These are phyloP conservation scores for Microascus cirrosus DNA, from an alignment of 2,329 filamentous ascomycete genomes.

Conservation along the genomic window DNA sequence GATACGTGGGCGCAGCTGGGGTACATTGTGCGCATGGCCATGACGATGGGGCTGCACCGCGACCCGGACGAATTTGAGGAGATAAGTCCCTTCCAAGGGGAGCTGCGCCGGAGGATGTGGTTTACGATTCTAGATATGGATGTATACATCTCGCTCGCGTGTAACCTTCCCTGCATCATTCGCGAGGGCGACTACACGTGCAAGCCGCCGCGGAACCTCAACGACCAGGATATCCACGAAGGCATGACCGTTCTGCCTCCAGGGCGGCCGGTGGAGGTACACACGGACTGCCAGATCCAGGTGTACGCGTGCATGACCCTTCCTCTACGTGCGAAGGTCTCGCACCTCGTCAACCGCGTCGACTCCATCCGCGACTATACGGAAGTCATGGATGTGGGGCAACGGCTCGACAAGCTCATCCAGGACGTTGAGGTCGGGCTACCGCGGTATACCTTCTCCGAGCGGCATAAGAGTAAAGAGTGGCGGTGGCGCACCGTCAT, in stretches of 20 bases:
- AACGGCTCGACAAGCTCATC: constrained; percentile 39
- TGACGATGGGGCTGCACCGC: constrained; percentile 48
- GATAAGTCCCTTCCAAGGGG: constrained; percentile 38
- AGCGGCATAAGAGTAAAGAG: constrained; percentile 33
- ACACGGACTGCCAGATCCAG: constrained; percentile 42
- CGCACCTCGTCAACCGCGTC: constrained; percentile 37
- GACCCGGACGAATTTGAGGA: constrained; percentile 43
- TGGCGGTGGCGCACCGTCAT: constrained; percentile 40
- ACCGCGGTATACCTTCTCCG: constrained; percentile 30
- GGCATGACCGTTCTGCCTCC: constrained; percentile 37
- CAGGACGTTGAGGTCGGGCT: constrained; percentile 44
- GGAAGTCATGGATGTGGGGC: constrained; percentile 40
- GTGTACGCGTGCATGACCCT: constrained; percentile 41
- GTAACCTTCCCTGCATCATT: constrained; percentile 38
- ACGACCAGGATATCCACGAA: constrained; percentile 36
- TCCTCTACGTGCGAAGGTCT: constrained; percentile 34
- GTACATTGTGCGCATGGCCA: constrained; percentile 42
- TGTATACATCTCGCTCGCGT: constrained; percentile 39
- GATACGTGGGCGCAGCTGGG: constrained; percentile 45
- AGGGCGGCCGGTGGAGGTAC: constrained; percentile 36
- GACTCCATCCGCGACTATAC: constrained; percentile 40
- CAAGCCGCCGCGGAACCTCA: constrained; percentile 38
- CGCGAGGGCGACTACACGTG: constrained; percentile 43
- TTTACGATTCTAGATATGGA: constrained; percentile 46
- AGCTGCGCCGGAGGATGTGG: constrained; percentile 43